These are phyloP conservation scores for Pittosporum tobira DNA, from an alignment of 129 eudicot genomes.

Conservation along the genomic window DNA sequence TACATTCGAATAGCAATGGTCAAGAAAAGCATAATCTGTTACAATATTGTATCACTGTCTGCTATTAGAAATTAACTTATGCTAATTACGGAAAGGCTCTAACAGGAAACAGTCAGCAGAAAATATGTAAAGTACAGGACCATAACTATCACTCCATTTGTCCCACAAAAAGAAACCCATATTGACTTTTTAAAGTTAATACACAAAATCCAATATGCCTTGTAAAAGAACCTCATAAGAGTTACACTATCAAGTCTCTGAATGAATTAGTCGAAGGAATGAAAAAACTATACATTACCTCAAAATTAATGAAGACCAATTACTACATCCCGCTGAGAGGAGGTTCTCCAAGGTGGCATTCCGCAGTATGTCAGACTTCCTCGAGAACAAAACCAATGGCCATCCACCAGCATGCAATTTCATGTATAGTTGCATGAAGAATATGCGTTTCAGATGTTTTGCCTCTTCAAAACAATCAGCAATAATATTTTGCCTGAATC, in stretches of 20 bases:
- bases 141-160: not conserved
- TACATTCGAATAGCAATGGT: not conserved
- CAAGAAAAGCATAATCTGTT: not conserved
- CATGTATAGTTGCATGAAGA: constrained; percentile 31
- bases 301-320: constrained; percentile 49
- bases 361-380: constrained; percentile 44
- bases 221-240: too few species aligned
- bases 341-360: constrained; percentile 30
- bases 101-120: not conserved
- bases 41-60: not conserved
- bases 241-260: not conserved
- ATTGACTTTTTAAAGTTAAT: too few species aligned
- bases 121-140: not conserved
- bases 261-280: not conserved
- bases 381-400: constrained; percentile 50
- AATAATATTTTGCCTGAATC: constrained; percentile 22
- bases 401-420: constrained; percentile 45
- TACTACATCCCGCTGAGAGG: constrained; percentile 40
- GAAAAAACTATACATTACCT: constrained; percentile 29
- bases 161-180: too few species aligned
- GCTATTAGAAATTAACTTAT: too few species aligned
- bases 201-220: too few species aligned
- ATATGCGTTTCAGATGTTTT: constrained; percentile 29
- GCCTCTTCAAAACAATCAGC: constrained; percentile 37
- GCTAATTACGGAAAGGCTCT: not conserved